These are phyloP conservation scores for Yamadazyma sp. DNA, from an alignment of 805 yeast species.

Conservation along the genomic window DNA sequence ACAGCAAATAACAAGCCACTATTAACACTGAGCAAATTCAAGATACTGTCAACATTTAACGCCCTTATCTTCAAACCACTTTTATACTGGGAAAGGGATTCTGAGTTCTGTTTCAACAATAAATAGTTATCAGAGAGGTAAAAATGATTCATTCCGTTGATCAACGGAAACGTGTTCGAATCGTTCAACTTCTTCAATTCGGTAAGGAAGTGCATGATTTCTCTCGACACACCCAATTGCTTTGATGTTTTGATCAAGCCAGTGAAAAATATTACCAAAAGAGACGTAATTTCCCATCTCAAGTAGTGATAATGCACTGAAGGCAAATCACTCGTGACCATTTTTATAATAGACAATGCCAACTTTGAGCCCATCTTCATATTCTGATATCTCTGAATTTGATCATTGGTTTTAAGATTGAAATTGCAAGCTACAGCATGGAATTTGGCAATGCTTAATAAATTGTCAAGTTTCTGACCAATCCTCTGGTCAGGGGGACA, in stretches of 20 bases:
- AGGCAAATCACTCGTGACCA: conserved; percentile 1
- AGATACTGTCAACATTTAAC: conserved; percentile 2
- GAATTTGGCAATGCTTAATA: conserved; percentile 34
- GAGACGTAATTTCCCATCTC: conserved; percentile 31
- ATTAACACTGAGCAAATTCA: conserved; percentile 2
- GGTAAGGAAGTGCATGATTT: conserved; percentile 51
- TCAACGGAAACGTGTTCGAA: conserved; percentile 18
- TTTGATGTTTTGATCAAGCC: conserved; percentile 39
- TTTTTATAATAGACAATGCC: conserved; percentile 52
- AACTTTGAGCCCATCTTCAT: conserved; percentile 52
- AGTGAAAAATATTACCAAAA: conserved; percentile 39
- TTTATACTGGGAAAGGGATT: neutral
- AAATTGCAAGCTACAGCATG: conserved; percentile 31
- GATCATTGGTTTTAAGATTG: conserved; percentile 19
- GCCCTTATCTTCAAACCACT: conserved; percentile 2
- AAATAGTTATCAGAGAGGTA: conserved; percentile 12
- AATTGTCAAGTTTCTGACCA: conserved; percentile 24
- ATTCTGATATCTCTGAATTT: conserved; percentile 34
- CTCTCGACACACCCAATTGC: conserved; percentile 57
- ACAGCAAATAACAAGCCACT: conserved; percentile 1
- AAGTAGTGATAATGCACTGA: neutral
- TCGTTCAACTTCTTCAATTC: conserved; percentile 47
- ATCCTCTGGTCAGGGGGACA: conserved; percentile 8
- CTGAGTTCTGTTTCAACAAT: conserved; percentile 5
- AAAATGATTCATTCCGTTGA: conserved; percentile 11